Conservation (phyloP, 2,329 filamentous ascomycete genomes). For the Sodiomyces alkalinus region DNA sequence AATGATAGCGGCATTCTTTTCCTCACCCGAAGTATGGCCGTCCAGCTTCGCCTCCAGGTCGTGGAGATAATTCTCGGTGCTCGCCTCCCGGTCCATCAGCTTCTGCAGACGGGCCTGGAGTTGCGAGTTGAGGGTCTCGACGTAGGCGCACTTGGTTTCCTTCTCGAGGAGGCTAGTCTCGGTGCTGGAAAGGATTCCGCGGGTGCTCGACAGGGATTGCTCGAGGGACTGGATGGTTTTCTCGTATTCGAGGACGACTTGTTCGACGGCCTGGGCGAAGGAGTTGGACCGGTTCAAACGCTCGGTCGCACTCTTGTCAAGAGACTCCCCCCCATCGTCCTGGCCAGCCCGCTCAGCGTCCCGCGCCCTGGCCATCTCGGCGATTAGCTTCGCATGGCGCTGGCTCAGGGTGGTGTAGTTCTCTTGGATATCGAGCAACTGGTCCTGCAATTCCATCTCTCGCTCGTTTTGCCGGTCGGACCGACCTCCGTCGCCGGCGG, state of each 20-base stretch:
- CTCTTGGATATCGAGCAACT: constrained; percentile 82
- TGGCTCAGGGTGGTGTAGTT: constrained; percentile 86
- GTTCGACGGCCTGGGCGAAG: constrained; percentile 89
- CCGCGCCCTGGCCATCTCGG: constrained; percentile 77
- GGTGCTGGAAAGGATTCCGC: constrained; percentile 65
- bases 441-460: constrained; percentile 83
- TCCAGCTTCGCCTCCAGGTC: constrained; percentile 85
- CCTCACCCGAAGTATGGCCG: constrained; percentile 78
- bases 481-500: constrained; percentile 47
- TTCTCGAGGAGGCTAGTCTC: constrained; percentile 83
- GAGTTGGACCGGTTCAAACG: constrained; percentile 87
- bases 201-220: constrained; percentile 76
- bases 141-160: constrained; percentile 84
- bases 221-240: constrained; percentile 95
- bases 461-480: constrained; percentile 68
- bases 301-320: constrained; percentile 69
- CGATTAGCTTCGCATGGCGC: constrained; percentile 88
- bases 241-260: constrained; percentile 93
- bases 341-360: constrained; percentile 50
- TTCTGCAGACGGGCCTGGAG: constrained; percentile 86
- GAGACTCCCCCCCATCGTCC: constrained; percentile 38
- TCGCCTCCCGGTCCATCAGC: constrained; percentile 76
- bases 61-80: constrained; percentile 83
- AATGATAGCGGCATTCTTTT: constrained; percentile 78
- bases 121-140: constrained; percentile 84